Percentiles rank a stretch among this genome's conserved stretches.
Evolutionary conservation across 2,329 filamentous ascomycete species (phyloP).

Genomic region (Trichophyton equinum): DNA sequence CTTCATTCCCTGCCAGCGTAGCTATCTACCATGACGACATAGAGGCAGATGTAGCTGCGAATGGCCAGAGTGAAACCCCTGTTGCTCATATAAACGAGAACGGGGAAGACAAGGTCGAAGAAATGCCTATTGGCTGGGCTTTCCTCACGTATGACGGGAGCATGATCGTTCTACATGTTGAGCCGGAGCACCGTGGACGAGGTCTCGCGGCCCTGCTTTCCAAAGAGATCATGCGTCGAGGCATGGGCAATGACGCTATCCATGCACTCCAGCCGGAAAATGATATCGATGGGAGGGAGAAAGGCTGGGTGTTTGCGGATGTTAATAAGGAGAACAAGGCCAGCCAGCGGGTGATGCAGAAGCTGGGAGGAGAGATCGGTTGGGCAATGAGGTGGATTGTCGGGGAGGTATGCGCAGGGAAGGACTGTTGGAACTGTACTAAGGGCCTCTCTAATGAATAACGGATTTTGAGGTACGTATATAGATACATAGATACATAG

Average conservation of each 20-base stretch:
- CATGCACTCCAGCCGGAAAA: neutral
- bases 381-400: conserved; percentile 30
- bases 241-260: conserved; percentile 17
- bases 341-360: conserved; percentile 34
- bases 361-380: conserved; percentile 27
- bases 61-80: neutral
- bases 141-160: conserved; percentile 29
- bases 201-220: conserved; percentile 25
- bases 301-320: conserved; percentile 28
- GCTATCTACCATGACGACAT: conserved; percentile 22
- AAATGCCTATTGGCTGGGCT: conserved; percentile 29
- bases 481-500: neutral
- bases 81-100: neutral
- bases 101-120: conserved; percentile 8
- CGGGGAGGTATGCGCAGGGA: conserved; percentile 18
- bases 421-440: neutral
- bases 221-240: conserved; percentile 23
- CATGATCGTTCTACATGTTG: conserved; percentile 30
- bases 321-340: conserved; percentile 25
- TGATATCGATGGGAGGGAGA: conserved; percentile 7
- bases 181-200: conserved; percentile 29
- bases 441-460: neutral
- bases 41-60: neutral
- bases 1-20: conserved; percentile 25
- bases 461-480: neutral